Base-by-base conservation (phyloP, 1,139 yeast genomes). In the Sugiyamaella pinicola region DNA sequence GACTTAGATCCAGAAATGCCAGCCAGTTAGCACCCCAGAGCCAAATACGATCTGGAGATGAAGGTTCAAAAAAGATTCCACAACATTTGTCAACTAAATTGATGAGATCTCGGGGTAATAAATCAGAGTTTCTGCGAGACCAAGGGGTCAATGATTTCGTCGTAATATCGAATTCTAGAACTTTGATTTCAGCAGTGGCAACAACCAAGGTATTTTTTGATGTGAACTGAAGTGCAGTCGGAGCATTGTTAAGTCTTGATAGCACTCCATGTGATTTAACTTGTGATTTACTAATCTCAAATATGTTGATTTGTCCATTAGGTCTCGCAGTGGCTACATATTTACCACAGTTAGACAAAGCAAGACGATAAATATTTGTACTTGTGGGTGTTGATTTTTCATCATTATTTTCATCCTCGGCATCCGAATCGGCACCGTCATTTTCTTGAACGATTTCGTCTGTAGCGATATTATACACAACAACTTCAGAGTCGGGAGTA, bases 1-100 rank as follows among this genome's bases (percentile, higher is more conserved):
- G 68, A n/a, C 77, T 17, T 21, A 87, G 73, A 67, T 91, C 93
- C 50, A 93, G 79, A 66, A 79, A 87, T 7, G 86, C 80, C 18
- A 91, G 66, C 96, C 96, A 93, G 49, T 81, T 80, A n/a, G 87
- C 78, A 2, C 97, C 96, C 80, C 87, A 90, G 18, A 90, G 69
- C 97, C 97, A 91, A 24, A 86, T 74, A 42, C 79, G 71, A 49
- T 78, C 74, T 1, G 73, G 64, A 42, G 69, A 64, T 2, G 60
- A 52, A 6, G 67, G 65, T 47, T 74, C 78, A 21, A 61, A 63
- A 64, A 87, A 88, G 24, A 87, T 70, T 7, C 96, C 96, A 58
- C 82, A 78, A 53, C 96, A 86, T 62, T 85, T 84, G 58, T 87
- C 95, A 28, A 79, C 81, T 55, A 81, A 74, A 6, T 76, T 70